Base-by-base conservation (phyloP, 108 stramenopile species). In the Ochromonas danica region DNA sequence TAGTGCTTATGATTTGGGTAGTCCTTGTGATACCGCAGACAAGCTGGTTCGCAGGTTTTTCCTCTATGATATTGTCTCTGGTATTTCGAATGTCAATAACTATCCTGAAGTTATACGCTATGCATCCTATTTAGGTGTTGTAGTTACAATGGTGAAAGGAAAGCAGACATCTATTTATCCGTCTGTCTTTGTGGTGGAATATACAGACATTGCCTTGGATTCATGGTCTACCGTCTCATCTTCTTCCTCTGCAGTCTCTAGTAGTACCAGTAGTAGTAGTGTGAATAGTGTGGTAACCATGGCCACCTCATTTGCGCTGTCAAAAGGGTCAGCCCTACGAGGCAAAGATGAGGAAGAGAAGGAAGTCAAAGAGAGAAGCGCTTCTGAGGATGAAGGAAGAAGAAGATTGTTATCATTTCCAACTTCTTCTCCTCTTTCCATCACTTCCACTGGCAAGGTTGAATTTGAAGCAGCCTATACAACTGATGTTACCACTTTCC, bases 41-140 rank as follows among this genome's bases (percentile, higher is more conserved):
- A 61, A 79, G 0, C 88, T 90, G 43, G 83, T 85, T 25, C 85
- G 93, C 1, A 83, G 93, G 6, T 93, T 93, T 84, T 89, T 90
- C 71, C 82, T 93, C 63, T 89, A 85, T 70, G 91, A 93, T 80
- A 78, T 41, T 14, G 70, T 74, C 0, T 84, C 87, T 14, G 88
- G 88, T 51, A 60, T 51, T 0, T 63, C 10, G 6, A 0, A 39
- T 0, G 51, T 30, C 10, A 74, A 22, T 38, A 51, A 51, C 22
- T 6, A 22, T 22, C 81, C 89, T 0, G 80, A 86, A 70, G 87
- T 88, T 1, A 51, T 93, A 27, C 87, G 89, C 27, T 93, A 89
- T 75, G 90, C 89, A 41, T 82, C 80, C 27, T 43, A 40, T 35
- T 87, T 92, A 74, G 61, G 77, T 3, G 71, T 93, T n/a, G 74